Evolutionary conservation across 345 rosid species (phyloP).

Genomic region (Lumnitzera racemosa): DNA sequence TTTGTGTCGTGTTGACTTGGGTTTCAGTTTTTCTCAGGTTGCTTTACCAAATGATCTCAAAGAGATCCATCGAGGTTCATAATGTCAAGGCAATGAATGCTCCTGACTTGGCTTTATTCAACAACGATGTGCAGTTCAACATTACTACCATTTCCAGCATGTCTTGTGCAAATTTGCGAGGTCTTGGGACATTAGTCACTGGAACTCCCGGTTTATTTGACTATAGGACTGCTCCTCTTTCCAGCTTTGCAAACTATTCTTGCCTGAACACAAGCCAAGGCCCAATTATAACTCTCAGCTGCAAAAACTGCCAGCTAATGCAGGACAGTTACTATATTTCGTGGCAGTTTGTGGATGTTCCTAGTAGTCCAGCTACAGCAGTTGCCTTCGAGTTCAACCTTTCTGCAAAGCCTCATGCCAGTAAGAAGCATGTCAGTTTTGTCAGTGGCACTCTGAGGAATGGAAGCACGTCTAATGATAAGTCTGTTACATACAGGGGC

Average conservation of each 20-base stretch:
- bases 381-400: conserved; percentile 85
- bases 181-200: conserved; percentile 46
- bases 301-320: conserved; percentile 46
- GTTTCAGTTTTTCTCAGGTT: conserved; percentile 61
- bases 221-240: conserved; percentile 39
- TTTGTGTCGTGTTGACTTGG: conserved; percentile 19
- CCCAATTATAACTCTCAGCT: conserved; percentile 68
- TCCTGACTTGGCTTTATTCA: conserved; percentile 62
- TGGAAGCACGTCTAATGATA: conserved; percentile 49
- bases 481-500: conserved; percentile 85
- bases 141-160: conserved; percentile 80
- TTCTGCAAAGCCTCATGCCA: conserved; percentile 39
- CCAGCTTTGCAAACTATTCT: conserved; percentile 42
- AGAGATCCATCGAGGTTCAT: conserved; percentile 78
- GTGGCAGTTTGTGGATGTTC: conserved; percentile 85
- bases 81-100: conserved; percentile 77
- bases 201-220: conserved; percentile 66
- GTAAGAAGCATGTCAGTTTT: conserved; percentile 54
- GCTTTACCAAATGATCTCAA: conserved; percentile 86
- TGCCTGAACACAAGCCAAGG: conserved; percentile 70
- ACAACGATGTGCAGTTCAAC: conserved; percentile 75
- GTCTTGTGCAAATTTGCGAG: conserved; percentile 75
- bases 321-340: conserved; percentile 63
- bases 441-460: conserved; percentile 71
- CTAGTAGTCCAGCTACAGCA: conserved; percentile 72